Base-by-base conservation (phyloP, 2,329 filamentous ascomycete species). In the Talaromyces pinophilus region DNA sequence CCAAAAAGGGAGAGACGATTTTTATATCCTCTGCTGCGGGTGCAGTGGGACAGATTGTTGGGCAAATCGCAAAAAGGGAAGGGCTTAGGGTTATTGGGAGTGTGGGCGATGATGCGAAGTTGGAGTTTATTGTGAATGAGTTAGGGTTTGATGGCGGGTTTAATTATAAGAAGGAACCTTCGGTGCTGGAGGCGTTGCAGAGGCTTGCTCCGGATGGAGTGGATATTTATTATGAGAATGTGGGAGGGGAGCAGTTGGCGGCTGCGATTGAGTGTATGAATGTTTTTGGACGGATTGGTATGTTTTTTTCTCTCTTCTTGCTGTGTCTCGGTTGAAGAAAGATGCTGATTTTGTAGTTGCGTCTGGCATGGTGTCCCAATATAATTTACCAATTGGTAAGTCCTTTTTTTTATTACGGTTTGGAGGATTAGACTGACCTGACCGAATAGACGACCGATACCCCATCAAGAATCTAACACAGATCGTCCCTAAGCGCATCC, bases 201-300 rank as follows among this genome's bases (percentile, higher is more conserved):
- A 84, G 90, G 67, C 83, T 95, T 19, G 90, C 90, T 0, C 91
- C 92, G 0, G 78, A 92, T 11, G 92, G 92, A 5, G 85, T 96
- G 69, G 92, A 96, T 74, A 92, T 93, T 75, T 92, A 92, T 82
- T 93, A 90, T 74, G 91, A 93, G 79, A 93, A 92, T 71, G 90
- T 91, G 5, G 91, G 91, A 22, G 91, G 90, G 38, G 89, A 91
- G 78, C 88, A 91, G 68, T 82, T 92, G 64, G 88, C 90, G 70
- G 89, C 89, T 48, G 88, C 88, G 0, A 78, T 93, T 62, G 81
- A 84, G 25, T 80, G 82, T 63, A 82, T 92, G 79, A 93, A 92
- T 65, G 66, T 77, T 52, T 85, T 83, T 65, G 92, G 91, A 25
- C 84, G 92, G 67, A 87, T 94, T 64, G 80, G 63, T 67, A 44